These are phyloP conservation scores for Elongisporangium undulatum DNA, from an alignment of 352 stramenopile genomes.

Conservation along the genomic window DNA sequence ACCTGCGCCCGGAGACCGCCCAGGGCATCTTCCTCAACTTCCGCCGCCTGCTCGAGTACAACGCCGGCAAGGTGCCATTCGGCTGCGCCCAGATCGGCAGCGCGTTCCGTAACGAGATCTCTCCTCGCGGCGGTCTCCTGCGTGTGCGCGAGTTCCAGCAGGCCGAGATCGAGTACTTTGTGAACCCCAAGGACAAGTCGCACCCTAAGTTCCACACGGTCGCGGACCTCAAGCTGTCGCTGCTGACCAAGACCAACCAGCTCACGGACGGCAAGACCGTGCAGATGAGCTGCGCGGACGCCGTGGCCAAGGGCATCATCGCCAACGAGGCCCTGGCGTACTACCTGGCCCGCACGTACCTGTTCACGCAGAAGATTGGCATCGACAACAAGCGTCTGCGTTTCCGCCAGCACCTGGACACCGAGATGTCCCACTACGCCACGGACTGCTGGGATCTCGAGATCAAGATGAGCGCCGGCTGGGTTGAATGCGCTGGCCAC, in stretches of 20 bases:
- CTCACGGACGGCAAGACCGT: conserved; percentile 96
- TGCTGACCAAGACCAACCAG: conserved; percentile 95
- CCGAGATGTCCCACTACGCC: conserved; percentile 99
- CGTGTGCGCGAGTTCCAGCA: conserved; percentile 99
- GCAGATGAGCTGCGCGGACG: conserved; percentile 88
- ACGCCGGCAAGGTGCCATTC: conserved; percentile 91
- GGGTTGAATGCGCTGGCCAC: conserved; percentile 99
- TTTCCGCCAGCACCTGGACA: conserved; percentile 98
- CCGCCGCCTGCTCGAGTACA: conserved; percentile 96
- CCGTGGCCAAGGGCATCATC: conserved; percentile 92
- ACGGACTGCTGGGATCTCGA: conserved; percentile 99
- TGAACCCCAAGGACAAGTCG: conserved; percentile 98
- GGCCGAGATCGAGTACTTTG: conserved; percentile 99
- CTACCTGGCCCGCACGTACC: conserved; percentile 98
- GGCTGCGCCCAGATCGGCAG: conserved; percentile 84
- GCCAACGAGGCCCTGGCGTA: conserved; percentile 99
- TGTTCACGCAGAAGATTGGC: conserved; percentile 94
- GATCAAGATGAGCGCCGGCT: conserved; percentile 97
- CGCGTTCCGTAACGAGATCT: conserved; percentile 96
- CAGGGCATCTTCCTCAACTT: conserved; percentile 99
- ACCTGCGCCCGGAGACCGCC: conserved; percentile 98
- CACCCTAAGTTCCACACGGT: conserved; percentile 95
- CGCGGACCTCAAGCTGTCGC: conserved; percentile 81
- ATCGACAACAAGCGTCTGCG: conserved; percentile 94
- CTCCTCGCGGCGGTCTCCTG: conserved; percentile 93